Evolutionary conservation across 2,329 filamentous ascomycete species (phyloP), one percentile per base, ranked within the genome.

Genomic region (Botryotinia convoluta): DNA sequence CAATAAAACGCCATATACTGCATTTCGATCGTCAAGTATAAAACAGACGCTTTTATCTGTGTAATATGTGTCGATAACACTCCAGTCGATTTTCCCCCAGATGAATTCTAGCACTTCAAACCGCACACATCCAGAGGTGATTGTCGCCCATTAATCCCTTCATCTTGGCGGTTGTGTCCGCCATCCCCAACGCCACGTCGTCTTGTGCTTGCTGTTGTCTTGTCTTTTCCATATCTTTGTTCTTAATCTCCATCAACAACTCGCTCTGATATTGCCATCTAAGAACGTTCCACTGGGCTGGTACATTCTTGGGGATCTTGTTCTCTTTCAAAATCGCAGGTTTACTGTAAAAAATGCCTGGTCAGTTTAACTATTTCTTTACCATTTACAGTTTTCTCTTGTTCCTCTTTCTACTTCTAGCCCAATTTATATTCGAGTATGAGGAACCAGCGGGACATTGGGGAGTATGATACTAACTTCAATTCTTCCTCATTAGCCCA

Each of bases 401-500:
- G 26, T 29, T 37, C 1, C 20, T n/a, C 10, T 42, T 26, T 32
- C 20, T 12, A 22, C 16, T 4, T 26, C 16, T 14, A 12, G 5
- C 37, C 10, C 26, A 39, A 57, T 29, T n/a, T 3, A 29, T 29
- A 16, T 42, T 42, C 48, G 51, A 26, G 29, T 18, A 39, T 45
- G 35, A 39, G 26, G 42, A 35, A 22, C 35, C 39, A 44, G 6
- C 22, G 8, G 37, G n/a, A 14, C 32, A 44, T 14, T 42, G 39
- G 20, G 32, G 44, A 32, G 39, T 45, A 35, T 29, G 18, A 20
- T 12, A 54, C 70, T 51, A 32, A 72, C 70, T 72, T 72, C 37
- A 72, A 57, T 44, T 72, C 70, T 64, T 72, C 70, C 70, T 72
- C 70, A 18, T 48, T 65, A 7, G 70, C 70, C 70, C 70, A 72